Percentiles rank a stretch among this genome's conserved stretches.
Evolutionary conservation across 2,329 filamentous ascomycete genomes (phyloP).

Genomic region (Calonectria pseudoreteaudii): DNA sequence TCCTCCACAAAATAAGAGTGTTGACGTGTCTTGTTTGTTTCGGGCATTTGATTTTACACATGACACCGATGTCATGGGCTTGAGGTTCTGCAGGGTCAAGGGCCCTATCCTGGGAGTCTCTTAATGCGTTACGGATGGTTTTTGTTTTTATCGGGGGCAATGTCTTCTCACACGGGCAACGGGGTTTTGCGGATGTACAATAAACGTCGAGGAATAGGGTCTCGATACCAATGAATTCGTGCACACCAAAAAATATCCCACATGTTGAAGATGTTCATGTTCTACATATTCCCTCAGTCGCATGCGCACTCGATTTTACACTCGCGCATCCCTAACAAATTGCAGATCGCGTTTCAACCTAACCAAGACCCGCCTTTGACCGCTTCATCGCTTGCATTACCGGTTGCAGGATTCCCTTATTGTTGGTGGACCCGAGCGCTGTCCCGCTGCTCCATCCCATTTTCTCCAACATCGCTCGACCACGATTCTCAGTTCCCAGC

Average conservation of each 20-base stretch:
- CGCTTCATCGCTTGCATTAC: constrained; percentile 90
- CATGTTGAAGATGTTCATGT: not conserved
- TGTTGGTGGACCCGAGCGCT: constrained; percentile 82
- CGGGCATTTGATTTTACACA: constrained; percentile 65
- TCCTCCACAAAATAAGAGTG: constrained; percentile 95
- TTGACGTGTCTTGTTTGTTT: constrained; percentile 69
- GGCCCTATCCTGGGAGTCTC: constrained; percentile 59
- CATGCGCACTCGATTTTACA: not conserved
- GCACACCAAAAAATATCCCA: constrained; percentile 62
- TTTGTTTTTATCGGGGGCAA: constrained; percentile 74
- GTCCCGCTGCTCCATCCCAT: constrained; percentile 96
- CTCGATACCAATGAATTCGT: constrained; percentile 72
- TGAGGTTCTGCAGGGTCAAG: constrained; percentile 59
- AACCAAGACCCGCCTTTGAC: constrained; percentile 85
- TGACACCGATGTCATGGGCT: constrained; percentile 70
- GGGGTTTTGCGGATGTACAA: constrained; percentile 81
- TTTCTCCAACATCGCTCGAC: constrained; percentile 89
- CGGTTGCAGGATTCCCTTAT: constrained; percentile 89
- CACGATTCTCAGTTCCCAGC: constrained; percentile 84
- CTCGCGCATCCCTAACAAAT: not conserved
- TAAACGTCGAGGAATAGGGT: constrained; percentile 74
- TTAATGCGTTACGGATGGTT: constrained; percentile 83
- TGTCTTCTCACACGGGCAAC: constrained; percentile 75
- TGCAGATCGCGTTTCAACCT: constrained; percentile 26
- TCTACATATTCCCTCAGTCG: not conserved